Evolutionary conservation across 805 yeast species (phyloP).

Genomic region (Blastobotrys americana): DNA sequence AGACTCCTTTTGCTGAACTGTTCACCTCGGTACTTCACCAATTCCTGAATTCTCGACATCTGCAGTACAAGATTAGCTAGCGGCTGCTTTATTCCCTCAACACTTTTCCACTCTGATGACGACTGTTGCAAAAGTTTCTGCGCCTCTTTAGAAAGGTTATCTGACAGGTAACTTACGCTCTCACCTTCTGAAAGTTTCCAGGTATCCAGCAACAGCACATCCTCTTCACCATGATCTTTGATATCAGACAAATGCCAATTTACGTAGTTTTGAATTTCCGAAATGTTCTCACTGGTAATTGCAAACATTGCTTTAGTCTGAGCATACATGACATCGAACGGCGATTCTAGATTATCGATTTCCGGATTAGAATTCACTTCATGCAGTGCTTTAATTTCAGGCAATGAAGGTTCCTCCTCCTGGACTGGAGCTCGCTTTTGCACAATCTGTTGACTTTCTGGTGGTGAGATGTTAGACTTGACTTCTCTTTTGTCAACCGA

Average conservation of each 20-base stretch:
- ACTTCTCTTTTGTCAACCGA: no score
- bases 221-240: conserved; percentile 4
- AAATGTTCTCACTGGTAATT: conserved; percentile 3
- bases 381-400: background rate
- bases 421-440: background rate
- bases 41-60: conserved; percentile 14
- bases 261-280: background rate
- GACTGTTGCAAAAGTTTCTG: background rate
- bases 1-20: conserved; percentile 13
- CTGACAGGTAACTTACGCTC: conserved; percentile 7
- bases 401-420: background rate
- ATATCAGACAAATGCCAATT: conserved; percentile 6
- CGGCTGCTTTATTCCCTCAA: conserved; percentile 6
- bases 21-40: conserved; percentile 4
- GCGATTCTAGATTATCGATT: background rate
- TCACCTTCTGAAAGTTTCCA: conserved; percentile 14
- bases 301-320: conserved; percentile 8
- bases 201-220: conserved; percentile 6
- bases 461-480: no score
- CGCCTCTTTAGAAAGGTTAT: conserved; percentile 2
- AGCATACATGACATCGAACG: conserved; percentile 8
- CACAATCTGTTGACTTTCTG: no score
- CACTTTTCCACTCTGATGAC: background rate
- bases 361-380: background rate
- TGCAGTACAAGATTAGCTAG: conserved; percentile 9